Percentiles rank a stretch among this genome's conserved stretches.
These are phyloP conservation scores for Saccharomycopsis amapae DNA, from an alignment of 805 yeast genomes.

Conservation along the genomic window DNA sequence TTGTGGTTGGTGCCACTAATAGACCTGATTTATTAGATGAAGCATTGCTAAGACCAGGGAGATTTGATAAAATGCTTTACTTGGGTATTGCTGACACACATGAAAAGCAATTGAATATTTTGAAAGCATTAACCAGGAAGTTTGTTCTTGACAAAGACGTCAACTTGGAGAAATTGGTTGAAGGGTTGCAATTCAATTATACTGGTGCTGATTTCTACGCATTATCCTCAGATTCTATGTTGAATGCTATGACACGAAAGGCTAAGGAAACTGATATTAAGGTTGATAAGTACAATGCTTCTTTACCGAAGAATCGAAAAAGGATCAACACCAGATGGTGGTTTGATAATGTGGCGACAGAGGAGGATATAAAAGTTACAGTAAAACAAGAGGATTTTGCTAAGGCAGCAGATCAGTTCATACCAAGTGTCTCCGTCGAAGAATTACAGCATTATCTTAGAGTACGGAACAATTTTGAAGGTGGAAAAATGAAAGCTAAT, in stretches of 20 bases:
- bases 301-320: slow-evolving; percentile 29
- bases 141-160: slow-evolving; percentile 57
- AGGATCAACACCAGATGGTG: slow-evolving; percentile 71
- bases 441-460: slow-evolving; percentile 76
- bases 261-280: slow-evolving; percentile 70
- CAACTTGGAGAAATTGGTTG: slow-evolving; percentile 51
- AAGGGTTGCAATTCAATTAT: slow-evolving; percentile 75
- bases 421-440: slow-evolving; percentile 82
- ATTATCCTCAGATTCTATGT: slow-evolving; percentile 89
- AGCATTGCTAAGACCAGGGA: slow-evolving; percentile 86
- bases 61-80: slow-evolving; percentile 93
- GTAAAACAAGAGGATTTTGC: slow-evolving; percentile 69
- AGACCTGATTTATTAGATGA: slow-evolving; percentile 94
- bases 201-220: slow-evolving; percentile 99
- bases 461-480: slow-evolving; percentile 62
- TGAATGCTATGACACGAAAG: slow-evolving; percentile 90
- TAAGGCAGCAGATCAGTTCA: slow-evolving; percentile 64
- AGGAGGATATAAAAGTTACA: slow-evolving; percentile 57
- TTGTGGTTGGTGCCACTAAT: slow-evolving; percentile 98
- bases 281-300: slow-evolving; percentile 43
- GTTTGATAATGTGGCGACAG: slow-evolving; percentile 76
- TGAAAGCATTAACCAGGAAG: slow-evolving; percentile 84
- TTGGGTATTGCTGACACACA: slow-evolving; percentile 89
- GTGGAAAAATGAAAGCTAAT: slow-evolving; percentile 5
- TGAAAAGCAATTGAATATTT: slow-evolving; percentile 77